Evolutionary conservation across 2,329 filamentous ascomycete species (phyloP).

Genomic region (Leptographium galeiforme): DNA sequence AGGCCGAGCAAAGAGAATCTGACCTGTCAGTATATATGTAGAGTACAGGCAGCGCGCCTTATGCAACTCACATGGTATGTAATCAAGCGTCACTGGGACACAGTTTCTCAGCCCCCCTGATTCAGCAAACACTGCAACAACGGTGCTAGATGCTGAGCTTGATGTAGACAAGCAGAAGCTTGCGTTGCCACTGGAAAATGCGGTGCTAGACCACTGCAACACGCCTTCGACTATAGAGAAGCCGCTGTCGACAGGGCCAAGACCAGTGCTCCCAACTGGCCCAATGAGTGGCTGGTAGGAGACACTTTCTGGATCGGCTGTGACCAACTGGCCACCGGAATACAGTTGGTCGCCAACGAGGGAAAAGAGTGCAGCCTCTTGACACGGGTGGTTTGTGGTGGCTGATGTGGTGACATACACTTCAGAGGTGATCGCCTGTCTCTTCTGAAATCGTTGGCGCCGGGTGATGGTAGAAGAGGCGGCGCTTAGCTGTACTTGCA

Average conservation of each 20-base stretch:
- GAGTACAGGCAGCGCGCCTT: background rate
- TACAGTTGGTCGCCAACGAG: background rate
- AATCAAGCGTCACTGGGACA: background rate
- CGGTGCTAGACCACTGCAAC: background rate
- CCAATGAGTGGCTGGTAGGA: background rate
- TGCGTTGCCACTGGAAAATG: background rate
- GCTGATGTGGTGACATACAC: background rate
- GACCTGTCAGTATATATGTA: background rate
- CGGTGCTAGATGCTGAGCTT: background rate
- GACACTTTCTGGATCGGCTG: background rate
- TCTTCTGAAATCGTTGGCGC: background rate
- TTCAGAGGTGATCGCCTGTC: background rate
- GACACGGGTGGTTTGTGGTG: background rate
- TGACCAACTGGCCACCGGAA: background rate
- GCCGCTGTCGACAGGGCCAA: background rate
- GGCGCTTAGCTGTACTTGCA: background rate
- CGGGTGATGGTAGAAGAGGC: background rate
- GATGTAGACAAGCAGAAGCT: background rate
- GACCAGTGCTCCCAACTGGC: background rate
- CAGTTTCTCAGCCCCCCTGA: background rate
- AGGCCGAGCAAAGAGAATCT: background rate
- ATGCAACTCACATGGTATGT: background rate
- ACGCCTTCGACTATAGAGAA: background rate
- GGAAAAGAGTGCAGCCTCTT: background rate
- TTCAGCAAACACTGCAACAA: background rate